phyloP scores from a whole-genome alignment of 139 green algal genomes.

The Ostreobium quekettii region DNA sequence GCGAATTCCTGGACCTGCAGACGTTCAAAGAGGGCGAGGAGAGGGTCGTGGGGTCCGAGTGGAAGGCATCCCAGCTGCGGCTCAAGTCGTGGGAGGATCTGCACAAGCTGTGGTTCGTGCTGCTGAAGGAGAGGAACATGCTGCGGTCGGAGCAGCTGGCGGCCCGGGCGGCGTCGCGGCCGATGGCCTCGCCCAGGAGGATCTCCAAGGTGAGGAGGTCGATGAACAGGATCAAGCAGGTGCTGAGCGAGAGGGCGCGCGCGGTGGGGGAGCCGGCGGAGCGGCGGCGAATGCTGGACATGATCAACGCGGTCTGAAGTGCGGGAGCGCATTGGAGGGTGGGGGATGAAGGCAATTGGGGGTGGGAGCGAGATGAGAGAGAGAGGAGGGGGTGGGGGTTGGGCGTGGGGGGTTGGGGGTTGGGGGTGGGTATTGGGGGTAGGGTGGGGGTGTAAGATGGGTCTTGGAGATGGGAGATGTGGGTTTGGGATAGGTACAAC shows the following conservation, averaged over 20 bases:
- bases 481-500: too few species aligned
- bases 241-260: constrained; percentile 9
- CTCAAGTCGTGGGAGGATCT: constrained; percentile 17
- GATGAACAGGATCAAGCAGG: constrained; percentile 14
- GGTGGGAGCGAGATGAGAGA: too few species aligned
- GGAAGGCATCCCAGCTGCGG: constrained; percentile 1
- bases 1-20: constrained; percentile 9
- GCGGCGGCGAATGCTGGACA: not conserved
- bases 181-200: not conserved
- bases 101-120: constrained; percentile 17
- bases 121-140: constrained; percentile 18
- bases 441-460: too few species aligned
- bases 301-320: constrained; percentile 17
- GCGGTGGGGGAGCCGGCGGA: not conserved
- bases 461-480: too few species aligned
- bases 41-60: not conserved
- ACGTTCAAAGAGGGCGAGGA: not conserved
- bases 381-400: too few species aligned
- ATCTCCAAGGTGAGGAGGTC: constrained; percentile 1
- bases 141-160: constrained; percentile 7
- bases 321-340: too few species aligned
- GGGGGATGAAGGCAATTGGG: too few species aligned
- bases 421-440: too few species aligned
- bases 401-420: too few species aligned
- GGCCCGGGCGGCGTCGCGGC: not conserved